These are phyloP conservation scores for Saccharomyces eubayanus DNA, from an alignment of 805 yeast species.

Conservation along the genomic window DNA sequence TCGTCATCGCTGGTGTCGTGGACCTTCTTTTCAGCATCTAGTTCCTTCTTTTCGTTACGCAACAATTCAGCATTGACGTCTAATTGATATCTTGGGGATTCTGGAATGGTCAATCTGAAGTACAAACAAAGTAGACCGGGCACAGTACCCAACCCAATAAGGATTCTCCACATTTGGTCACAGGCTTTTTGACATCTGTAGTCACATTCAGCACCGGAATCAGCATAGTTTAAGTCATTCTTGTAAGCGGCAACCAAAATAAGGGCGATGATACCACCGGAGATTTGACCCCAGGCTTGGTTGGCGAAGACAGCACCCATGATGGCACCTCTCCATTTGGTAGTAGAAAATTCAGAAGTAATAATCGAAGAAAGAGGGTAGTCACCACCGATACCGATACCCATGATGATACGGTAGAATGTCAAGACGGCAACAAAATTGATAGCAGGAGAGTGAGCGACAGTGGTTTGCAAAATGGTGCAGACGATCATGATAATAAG, in stretches of 20 bases:
- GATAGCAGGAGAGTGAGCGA: constrained; percentile 66
- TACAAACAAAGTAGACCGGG: constrained; percentile 81
- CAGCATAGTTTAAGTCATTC: constrained; percentile 45
- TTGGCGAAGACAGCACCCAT: constrained; percentile 95
- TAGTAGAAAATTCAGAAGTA: constrained; percentile 85
- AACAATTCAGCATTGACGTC: constrained; percentile 57
- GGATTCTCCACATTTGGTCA: constrained; percentile 92
- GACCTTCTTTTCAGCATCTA: constrained; percentile 10
- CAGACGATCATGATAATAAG: constrained; percentile 77
- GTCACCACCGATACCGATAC: constrained; percentile 97
- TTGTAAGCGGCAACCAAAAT: constrained; percentile 73
- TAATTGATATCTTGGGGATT: constrained; percentile 84
- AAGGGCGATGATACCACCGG: constrained; percentile 79
- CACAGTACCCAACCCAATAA: constrained; percentile 82
- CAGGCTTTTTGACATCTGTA: constrained; percentile 63
- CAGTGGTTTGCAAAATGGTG: constrained; percentile 65
- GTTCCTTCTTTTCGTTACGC: neutral
- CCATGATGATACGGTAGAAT: constrained; percentile 78
- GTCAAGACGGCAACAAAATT: constrained; percentile 65
- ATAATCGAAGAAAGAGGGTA: constrained; percentile 90
- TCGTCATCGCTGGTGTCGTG: neutral
- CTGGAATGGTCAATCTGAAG: constrained; percentile 90
- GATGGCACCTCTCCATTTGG: constrained; percentile 96
- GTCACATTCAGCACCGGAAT: constrained; percentile 52
- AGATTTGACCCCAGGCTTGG: constrained; percentile 93